A percentile compares a stretch with the other conserved stretches of the same genome.
Evolutionary conservation across 257 asterid species (phyloP).

Genomic region (Solanum tacnaense): DNA sequence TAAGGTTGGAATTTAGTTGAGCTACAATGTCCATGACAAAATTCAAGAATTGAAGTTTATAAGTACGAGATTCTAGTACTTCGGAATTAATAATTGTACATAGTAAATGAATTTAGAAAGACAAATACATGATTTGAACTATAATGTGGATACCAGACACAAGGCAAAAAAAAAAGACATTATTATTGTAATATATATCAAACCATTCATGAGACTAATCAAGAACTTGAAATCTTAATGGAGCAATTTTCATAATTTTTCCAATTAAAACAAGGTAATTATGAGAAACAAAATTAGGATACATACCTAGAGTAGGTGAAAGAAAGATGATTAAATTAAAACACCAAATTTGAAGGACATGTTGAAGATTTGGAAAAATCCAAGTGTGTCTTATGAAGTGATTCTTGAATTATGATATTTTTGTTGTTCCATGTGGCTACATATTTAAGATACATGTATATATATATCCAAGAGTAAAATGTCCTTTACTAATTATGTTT

Average conservation of each 20-base stretch:
- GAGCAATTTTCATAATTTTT: not conserved
- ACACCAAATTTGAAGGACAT: constrained; percentile 1
- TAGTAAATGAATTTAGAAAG: not conserved
- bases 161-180: not conserved
- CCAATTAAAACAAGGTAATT: not conserved
- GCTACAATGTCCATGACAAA: not conserved
- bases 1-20: not conserved
- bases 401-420: constrained; percentile 17
- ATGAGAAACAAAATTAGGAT: not conserved
- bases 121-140: not conserved
- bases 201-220: not conserved
- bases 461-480: too few species aligned
- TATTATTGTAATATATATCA: not conserved
- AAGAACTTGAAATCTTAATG: not conserved
- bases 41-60: not conserved
- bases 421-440: too few species aligned
- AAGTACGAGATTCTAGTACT: not conserved
- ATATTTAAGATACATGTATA: too few species aligned
- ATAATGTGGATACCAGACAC: not conserved
- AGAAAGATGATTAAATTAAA: not conserved
- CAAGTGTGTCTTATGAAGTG: constrained; percentile 1
- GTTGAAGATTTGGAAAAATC: constrained; percentile 17
- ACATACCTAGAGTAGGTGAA: not conserved
- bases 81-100: not conserved
- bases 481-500: too few species aligned